Conservation (phyloP, 1,284 basidiomycete species). For the Bjerkandera adusta region DNA sequence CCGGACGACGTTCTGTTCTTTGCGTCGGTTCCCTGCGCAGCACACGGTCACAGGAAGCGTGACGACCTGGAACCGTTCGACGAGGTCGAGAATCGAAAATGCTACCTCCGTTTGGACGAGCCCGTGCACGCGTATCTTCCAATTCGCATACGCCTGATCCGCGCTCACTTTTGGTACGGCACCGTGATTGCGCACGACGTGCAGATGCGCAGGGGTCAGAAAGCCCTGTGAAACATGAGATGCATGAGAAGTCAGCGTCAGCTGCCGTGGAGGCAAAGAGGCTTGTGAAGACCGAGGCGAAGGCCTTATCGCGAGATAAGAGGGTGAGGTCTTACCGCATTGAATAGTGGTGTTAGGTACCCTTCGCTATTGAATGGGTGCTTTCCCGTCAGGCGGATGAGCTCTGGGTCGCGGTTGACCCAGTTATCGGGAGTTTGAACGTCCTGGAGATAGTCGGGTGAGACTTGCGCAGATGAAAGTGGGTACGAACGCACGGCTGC, state of each 20-base stretch:
- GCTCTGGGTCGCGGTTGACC: constrained; percentile 36
- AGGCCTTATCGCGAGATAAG: background rate
- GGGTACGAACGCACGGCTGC: constrained; percentile 10
- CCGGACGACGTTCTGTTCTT: constrained; percentile 68
- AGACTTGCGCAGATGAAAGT: background rate
- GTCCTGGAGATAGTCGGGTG: background rate
- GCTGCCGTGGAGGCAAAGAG: background rate
- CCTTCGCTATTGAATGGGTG: constrained; percentile 67
- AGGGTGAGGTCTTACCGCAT: constrained; percentile 27
- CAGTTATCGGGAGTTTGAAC: constrained; percentile 37
- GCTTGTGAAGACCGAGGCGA: background rate
- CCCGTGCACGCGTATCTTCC: constrained; percentile 53
- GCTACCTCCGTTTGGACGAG: constrained; percentile 41
- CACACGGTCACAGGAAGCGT: constrained; percentile 67
- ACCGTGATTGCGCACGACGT: constrained; percentile 69
- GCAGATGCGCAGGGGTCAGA: constrained; percentile 61
- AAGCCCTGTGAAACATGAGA: constrained; percentile 53
- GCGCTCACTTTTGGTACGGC: constrained; percentile 44
- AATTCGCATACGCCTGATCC: constrained; percentile 26
- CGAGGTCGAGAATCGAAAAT: constrained; percentile 46
- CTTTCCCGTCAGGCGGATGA: constrained; percentile 54
- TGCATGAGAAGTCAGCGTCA: background rate
- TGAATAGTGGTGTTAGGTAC: constrained; percentile 46
- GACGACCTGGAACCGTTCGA: constrained; percentile 47
- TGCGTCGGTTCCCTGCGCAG: constrained; percentile 68